Percentiles rank a stretch among this genome's conserved stretches.
Conservation (phyloP, 495 filamentous ascomycete species). For the Neurospora hispaniola region DNA sequence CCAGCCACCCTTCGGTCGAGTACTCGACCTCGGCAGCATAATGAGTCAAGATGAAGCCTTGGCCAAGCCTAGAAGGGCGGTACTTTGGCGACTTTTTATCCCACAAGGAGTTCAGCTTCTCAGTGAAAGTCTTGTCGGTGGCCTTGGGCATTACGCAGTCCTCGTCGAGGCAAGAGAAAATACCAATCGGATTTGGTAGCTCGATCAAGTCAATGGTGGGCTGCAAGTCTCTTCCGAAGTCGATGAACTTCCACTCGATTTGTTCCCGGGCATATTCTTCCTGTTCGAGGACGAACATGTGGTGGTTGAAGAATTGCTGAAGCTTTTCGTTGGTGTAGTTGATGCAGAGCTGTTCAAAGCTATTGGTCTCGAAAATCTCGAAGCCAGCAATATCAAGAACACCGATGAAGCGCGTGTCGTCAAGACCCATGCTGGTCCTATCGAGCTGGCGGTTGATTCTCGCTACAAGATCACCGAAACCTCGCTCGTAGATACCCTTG, state of each 20-base stretch:
- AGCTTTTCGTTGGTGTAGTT: conserved; percentile 99
- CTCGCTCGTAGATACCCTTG: conserved; percentile 95
- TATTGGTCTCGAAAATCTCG: conserved; percentile 97
- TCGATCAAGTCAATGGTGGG: conserved; percentile 98
- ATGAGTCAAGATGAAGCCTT: conserved; percentile 96
- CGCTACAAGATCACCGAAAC: conserved; percentile 84
- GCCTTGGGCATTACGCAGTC: conserved; percentile 99
- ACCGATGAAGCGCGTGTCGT: conserved; percentile 92
- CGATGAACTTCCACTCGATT: conserved; percentile 99
- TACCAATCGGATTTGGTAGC: conserved; percentile 90
- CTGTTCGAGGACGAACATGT: conserved; percentile 99
- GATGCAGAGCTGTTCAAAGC: conserved; percentile 98
- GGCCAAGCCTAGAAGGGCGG: conserved; percentile 70
- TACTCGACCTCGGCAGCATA: conserved; percentile 99
- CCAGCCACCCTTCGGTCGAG: conserved; percentile 86
- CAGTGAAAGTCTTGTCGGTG: conserved; percentile 91
- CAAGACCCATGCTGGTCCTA: conserved; percentile 60
- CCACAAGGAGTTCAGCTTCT: conserved; percentile 94
- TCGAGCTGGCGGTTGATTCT: conserved; percentile 90
- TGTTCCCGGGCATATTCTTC: conserved; percentile 97
- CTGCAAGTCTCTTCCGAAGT: conserved; percentile 94
- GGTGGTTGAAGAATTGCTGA: conserved; percentile 99
- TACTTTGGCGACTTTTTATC: conserved; percentile 94
- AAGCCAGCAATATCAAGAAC: conserved; percentile 99
- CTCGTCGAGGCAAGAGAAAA: conserved; percentile 97